Evolutionary conservation across 805 yeast genomes (phyloP).

Genomic region (Wickerhamomyces tratensis): DNA sequence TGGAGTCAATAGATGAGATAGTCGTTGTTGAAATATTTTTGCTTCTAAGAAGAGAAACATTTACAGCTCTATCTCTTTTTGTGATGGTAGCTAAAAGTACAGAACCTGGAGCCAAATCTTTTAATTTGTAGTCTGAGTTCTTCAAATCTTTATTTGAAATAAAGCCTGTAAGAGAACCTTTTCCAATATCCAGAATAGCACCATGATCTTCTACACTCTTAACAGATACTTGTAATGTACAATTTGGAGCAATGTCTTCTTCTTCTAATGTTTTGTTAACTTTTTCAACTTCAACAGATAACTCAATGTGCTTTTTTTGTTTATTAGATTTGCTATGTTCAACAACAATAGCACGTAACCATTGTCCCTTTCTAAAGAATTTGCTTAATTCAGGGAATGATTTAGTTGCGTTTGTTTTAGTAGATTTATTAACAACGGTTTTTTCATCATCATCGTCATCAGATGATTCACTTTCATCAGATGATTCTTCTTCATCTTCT

Average conservation of each 20-base stretch:
- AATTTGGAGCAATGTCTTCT: slow-evolving; percentile 57
- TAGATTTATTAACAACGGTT: slow-evolving; percentile 13
- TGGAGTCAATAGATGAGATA: slow-evolving; percentile 66
- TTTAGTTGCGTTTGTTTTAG: slow-evolving; percentile 15
- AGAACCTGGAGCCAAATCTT: slow-evolving; percentile 44
- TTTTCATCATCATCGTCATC: slow-evolving; percentile 19
- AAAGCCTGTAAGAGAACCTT: slow-evolving; percentile 53
- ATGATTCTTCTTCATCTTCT: slow-evolving; percentile 25
- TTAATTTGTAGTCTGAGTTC: slow-evolving; percentile 26
- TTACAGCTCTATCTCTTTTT: slow-evolving; percentile 45
- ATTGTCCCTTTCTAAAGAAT: slow-evolving; percentile 66
- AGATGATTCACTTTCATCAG: slow-evolving; percentile 13
- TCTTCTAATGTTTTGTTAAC: slow-evolving; percentile 53
- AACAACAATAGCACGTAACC: slow-evolving; percentile 76
- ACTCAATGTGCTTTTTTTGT: slow-evolving; percentile 51
- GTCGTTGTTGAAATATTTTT: slow-evolving; percentile 40
- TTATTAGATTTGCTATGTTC: slow-evolving; percentile 32
- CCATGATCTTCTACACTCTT: slow-evolving; percentile 91
- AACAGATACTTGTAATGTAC: slow-evolving; percentile 67
- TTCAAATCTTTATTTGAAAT: slow-evolving; percentile 59
- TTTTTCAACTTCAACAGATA: slow-evolving; percentile 63
- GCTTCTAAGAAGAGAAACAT: slow-evolving; percentile 37
- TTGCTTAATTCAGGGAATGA: slow-evolving; percentile 47
- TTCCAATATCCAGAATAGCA: slow-evolving; percentile 63
- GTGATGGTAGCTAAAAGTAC: slow-evolving; percentile 56